Percentiles rank a stretch among this genome's conserved stretches.
phyloP scores from a whole-genome alignment of 192 early-diverging fungal species.

The Podila clonocystis region DNA sequence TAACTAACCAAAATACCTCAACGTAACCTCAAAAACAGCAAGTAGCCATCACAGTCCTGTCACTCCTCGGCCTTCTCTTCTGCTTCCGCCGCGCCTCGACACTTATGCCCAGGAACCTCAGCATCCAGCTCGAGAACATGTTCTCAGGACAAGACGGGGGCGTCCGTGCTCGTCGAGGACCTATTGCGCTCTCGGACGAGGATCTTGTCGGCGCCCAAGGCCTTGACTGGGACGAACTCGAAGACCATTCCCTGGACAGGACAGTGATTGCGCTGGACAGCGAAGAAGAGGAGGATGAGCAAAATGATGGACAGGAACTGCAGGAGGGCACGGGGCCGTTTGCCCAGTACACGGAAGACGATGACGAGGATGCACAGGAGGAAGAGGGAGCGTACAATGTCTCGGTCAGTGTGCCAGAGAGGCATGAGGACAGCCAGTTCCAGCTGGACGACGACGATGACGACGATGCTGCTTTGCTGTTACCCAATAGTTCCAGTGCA shows the following conservation, averaged over 20 bases:
- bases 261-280: background rate
- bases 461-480: too few relatives aligned
- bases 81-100: constrained; percentile 41
- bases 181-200: constrained; percentile 44
- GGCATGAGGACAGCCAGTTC: constrained; percentile 13
- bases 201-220: constrained; percentile 35
- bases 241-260: constrained; percentile 10
- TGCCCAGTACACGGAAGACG: background rate
- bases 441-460: constrained; percentile 20
- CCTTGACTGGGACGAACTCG: constrained; percentile 44
- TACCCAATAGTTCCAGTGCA: too few relatives aligned
- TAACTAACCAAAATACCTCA: background rate
- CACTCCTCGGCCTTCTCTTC: constrained; percentile 26
- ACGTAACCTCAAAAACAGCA: constrained; percentile 9
- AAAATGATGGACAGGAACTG: constrained; percentile 6
- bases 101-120: constrained; percentile 32
- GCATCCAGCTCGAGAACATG: constrained; percentile 23
- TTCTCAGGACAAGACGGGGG: background rate
- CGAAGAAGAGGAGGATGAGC: background rate
- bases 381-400: background rate
- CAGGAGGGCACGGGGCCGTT: background rate
- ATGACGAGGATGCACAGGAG: background rate
- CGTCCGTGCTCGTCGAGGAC: constrained; percentile 14
- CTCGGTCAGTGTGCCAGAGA: background rate
- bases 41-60: constrained; percentile 20